Evolutionary conservation across 495 filamentous ascomycete genomes (phyloP), one percentile per base, ranked within the genome.

Genomic region (Aspergillus coremiiformis): DNA sequence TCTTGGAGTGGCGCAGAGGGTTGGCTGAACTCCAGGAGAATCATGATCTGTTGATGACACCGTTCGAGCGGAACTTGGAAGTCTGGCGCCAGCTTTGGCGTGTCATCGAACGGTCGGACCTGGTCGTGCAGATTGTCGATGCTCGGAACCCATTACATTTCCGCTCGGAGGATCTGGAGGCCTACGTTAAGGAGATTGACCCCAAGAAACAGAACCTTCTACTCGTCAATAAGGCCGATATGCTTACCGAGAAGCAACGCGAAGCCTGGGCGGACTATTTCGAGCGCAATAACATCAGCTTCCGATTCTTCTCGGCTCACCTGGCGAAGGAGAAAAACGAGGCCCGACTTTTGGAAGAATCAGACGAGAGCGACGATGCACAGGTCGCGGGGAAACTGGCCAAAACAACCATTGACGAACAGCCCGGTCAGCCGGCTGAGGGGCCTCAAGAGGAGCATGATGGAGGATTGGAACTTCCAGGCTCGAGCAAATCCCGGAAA

Each of bases 51-150:
- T 74, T 97, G 47, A 94, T 99, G 90, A 99, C 94, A 1, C 94
- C 94, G 0, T 99, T 99, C 61, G 94, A 99, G 77, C 79, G 93
- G 29, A 99, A 99, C 68, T 58, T 99, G 53, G 94, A 99, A 66
- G 91, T 99, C 44, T 99, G 94, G 94, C 81, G 94, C 64, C 94
- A 99, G 68, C 63, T 99, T 58, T 99, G 94, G 94, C 81, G 94
- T 70, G 94, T 99, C 44, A 95, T 99, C 59, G 94, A 99, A 74
- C 80, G 94, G 21, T 95, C 89, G 8, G 93, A 99, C 67, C 71
- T 99, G 21, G 81, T 99, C 2, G 93, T 97, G 42, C 94, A 99
- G 75, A 99, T 99, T 72, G 94, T 97, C 55, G 94, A 99, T 74
- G 94, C 94, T 5, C 76, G 94, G 54, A 95, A 96, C 69, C 94